These are phyloP conservation scores for Erigeron philadelphicus DNA, from an alignment of 140 eudicot species.

Conservation along the genomic window DNA sequence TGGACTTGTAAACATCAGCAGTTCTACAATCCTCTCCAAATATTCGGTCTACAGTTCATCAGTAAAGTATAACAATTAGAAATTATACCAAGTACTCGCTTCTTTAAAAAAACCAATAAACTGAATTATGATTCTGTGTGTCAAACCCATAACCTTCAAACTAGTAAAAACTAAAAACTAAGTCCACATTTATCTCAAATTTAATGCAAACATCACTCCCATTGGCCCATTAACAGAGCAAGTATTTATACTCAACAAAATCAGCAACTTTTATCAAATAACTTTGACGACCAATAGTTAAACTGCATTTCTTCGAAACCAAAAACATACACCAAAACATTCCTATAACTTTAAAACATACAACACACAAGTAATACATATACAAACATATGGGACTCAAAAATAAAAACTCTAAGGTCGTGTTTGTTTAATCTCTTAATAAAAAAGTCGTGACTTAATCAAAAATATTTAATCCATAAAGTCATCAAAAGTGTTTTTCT, in stretches of 20 bases:
- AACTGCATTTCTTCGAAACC: too few species aligned
- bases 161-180: not conserved
- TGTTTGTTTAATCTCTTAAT: too few species aligned
- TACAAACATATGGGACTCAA: too few species aligned
- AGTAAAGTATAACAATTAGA: constrained; percentile 2
- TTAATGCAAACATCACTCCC: not conserved
- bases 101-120: not conserved
- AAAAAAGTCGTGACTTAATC: too few species aligned
- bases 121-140: not conserved
- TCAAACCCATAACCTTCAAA: constrained; percentile 10
- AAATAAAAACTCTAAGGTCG: too few species aligned
- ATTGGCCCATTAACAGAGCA: not conserved
- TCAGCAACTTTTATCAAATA: not conserved
- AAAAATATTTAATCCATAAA: too few species aligned
- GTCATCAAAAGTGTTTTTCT: too few species aligned
- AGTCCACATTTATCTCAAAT: not conserved
- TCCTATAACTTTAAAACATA: too few species aligned
- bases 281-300: not conserved
- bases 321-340: too few species aligned
- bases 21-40: constrained; percentile 81
- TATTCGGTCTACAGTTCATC: constrained; percentile 43
- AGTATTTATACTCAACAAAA: not conserved
- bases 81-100: constrained; percentile 17
- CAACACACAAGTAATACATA: too few species aligned
- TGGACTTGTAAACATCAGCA: constrained; percentile 56